A percentile compares a stretch with the other conserved stretches of the same genome.
Conservation (phyloP, 2,329 filamentous ascomycete genomes). For the Pseudocercospora cruenta region DNA sequence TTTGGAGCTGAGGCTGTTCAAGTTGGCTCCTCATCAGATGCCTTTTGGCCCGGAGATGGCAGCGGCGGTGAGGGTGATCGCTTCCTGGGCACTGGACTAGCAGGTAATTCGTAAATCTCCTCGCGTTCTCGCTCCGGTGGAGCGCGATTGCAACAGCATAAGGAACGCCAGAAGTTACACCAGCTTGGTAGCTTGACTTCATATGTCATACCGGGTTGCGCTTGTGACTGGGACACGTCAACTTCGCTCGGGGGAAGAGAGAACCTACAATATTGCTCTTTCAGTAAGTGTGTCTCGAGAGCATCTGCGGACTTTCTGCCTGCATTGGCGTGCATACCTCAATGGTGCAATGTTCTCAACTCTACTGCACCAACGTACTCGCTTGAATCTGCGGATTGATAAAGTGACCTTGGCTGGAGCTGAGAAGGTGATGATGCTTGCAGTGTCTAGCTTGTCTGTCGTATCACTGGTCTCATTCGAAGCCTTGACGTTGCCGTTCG, state of each 20-base stretch:
- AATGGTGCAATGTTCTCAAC: slow-evolving; percentile 2
- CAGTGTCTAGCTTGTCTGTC: slow-evolving; percentile 5
- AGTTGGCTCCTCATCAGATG: neutral
- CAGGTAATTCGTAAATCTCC: neutral
- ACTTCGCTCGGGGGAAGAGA: neutral
- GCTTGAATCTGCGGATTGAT: neutral
- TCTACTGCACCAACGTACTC: slow-evolving; percentile 4
- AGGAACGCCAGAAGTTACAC: neutral
- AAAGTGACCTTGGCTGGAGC: neutral
- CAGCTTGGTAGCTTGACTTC: neutral
- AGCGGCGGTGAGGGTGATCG: neutral
- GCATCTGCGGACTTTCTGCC: neutral
- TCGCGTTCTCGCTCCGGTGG: neutral
- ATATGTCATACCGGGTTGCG: neutral
- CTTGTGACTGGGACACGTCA: neutral
- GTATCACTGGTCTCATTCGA: neutral
- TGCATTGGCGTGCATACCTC: neutral
- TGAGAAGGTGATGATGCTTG: slow-evolving; percentile 3
- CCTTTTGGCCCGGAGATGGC: neutral
- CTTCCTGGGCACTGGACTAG: neutral
- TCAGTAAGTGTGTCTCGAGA: neutral
- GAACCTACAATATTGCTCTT: neutral
- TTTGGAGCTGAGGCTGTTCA: neutral
- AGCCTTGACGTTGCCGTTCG: neutral
- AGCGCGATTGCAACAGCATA: neutral